phyloP scores from a whole-genome alignment of 495 filamentous ascomycete genomes.

The Xylaria bambusicola region DNA sequence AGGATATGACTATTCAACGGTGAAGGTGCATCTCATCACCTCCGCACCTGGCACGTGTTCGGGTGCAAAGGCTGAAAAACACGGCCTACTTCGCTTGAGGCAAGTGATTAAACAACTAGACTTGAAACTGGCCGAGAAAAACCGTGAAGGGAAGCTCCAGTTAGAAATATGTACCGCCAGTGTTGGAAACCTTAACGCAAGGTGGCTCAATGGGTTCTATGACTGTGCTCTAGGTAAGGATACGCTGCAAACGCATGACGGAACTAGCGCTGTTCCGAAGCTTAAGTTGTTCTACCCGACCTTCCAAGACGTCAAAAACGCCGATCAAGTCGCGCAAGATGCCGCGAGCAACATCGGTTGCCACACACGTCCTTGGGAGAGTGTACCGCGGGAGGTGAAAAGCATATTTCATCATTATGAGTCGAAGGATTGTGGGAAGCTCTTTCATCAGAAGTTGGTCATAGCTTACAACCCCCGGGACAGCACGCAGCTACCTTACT shows the following conservation, averaged over 20 bases:
- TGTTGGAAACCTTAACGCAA: slow-evolving; percentile 22
- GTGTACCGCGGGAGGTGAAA: slow-evolving; percentile 20
- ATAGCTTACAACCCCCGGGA: slow-evolving; percentile 22
- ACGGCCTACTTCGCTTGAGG: slow-evolving; percentile 24
- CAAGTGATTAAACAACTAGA: slow-evolving; percentile 18
- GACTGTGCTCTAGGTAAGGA: slow-evolving; percentile 23
- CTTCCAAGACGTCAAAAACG: slow-evolving; percentile 20
- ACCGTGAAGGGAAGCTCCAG: not conserved
- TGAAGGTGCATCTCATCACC: slow-evolving; percentile 25
- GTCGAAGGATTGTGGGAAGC: slow-evolving; percentile 23
- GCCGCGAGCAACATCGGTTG: slow-evolving; percentile 26
- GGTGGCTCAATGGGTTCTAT: slow-evolving; percentile 24
- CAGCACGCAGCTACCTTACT: slow-evolving; percentile 13
- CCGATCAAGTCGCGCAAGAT: slow-evolving; percentile 17
- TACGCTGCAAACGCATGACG: slow-evolving; percentile 6
- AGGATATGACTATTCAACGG: slow-evolving; percentile 19
- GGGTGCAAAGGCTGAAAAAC: slow-evolving; percentile 22
- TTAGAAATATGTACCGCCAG: slow-evolving; percentile 25
- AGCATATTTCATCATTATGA: slow-evolving; percentile 26
- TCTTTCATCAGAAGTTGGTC: slow-evolving; percentile 27
- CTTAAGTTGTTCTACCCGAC: slow-evolving; percentile 25
- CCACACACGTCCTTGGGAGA: slow-evolving; percentile 23
- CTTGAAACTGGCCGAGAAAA: not conserved
- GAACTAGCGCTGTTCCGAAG: slow-evolving; percentile 14
- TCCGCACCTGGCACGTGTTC: slow-evolving; percentile 18